Percentiles rank a stretch among this genome's conserved stretches.
These are phyloP conservation scores for Puccinia novopanici DNA, from an alignment of 1,284 basidiomycete genomes.

Conservation along the genomic window DNA sequence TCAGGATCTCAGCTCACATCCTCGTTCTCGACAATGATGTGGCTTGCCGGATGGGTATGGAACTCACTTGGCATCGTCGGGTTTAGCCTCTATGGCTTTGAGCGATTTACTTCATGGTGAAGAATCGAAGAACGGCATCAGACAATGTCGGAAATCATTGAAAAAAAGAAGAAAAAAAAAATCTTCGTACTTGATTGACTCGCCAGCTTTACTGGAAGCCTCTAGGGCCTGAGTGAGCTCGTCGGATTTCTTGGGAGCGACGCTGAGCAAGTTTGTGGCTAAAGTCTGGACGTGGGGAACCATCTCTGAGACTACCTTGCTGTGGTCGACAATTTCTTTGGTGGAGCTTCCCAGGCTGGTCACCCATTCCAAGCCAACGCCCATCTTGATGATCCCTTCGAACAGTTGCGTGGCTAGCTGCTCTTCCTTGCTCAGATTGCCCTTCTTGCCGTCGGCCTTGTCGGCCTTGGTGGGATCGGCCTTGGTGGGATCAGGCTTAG, in stretches of 20 bases:
- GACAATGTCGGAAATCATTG: background rate
- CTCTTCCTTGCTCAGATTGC: conserved; percentile 6
- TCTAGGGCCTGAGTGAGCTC: background rate
- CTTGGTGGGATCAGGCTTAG: background rate
- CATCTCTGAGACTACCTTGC: background rate
- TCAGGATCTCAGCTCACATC: background rate
- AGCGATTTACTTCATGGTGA: conserved; percentile 14
- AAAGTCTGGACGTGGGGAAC: background rate
- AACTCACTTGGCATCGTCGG: conserved; percentile 25
- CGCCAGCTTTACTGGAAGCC: background rate
- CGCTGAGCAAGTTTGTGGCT: background rate
- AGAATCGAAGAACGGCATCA: background rate
- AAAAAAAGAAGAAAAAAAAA: background rate
- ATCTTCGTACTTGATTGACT: conserved; percentile 4
- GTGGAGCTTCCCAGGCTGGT: conserved; percentile 24
- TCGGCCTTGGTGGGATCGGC: background rate
- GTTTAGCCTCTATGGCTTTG: conserved; percentile 1
- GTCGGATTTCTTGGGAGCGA: background rate
- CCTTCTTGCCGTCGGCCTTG: background rate
- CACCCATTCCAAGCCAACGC: conserved; percentile 13
- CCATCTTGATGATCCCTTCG: conserved; percentile 21
- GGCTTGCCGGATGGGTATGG: background rate
- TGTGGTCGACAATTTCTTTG: conserved; percentile 7
- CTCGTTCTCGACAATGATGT: no score
- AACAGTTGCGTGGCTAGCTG: conserved; percentile 12